A percentile compares a stretch with the other conserved stretches of the same genome.
Conservation (phyloP, 2,329 filamentous ascomycete species). For the Huntiella omanensis region DNA sequence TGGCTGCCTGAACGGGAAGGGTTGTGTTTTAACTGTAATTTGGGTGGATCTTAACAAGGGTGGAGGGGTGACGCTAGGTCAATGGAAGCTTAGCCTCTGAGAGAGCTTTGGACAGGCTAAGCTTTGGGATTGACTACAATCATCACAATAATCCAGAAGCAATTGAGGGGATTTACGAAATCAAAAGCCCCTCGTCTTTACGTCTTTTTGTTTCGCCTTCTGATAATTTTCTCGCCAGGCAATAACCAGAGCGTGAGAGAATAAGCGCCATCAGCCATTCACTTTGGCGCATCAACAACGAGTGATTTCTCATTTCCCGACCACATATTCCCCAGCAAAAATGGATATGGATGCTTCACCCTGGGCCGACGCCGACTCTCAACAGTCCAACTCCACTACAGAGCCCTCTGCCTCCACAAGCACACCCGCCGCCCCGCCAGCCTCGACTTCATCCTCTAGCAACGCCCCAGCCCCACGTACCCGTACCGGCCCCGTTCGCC, state of each 20-base stretch:
- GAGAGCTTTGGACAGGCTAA: too few species aligned
- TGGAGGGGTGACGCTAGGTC: slow-evolving; percentile 6
- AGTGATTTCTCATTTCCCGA: neutral
- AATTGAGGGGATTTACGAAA: too few species aligned
- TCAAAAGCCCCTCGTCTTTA: too few species aligned
- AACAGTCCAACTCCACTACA: slow-evolving; percentile 16
- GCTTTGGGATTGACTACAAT: too few species aligned
- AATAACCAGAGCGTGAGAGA: too few species aligned
- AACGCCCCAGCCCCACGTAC: slow-evolving; percentile 13
- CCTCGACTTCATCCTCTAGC: slow-evolving; percentile 17
- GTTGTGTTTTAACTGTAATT: slow-evolving; percentile 2
- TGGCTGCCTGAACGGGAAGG: neutral
- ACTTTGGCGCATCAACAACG: neutral
- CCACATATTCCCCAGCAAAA: slow-evolving; percentile 9
- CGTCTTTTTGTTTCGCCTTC: too few species aligned
- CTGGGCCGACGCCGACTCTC: slow-evolving; percentile 28
- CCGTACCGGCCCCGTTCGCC: slow-evolving; percentile 26
- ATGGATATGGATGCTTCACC: slow-evolving; percentile 36
- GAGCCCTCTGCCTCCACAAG: neutral
- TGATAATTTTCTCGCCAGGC: too few species aligned
- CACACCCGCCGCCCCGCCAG: neutral
- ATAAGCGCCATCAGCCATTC: neutral
- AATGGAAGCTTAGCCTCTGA: neutral
- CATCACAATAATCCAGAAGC: too few species aligned
- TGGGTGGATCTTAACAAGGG: neutral